Conservation (phyloP, 1,284 basidiomycete species). For the Ustilago vetiveriae region DNA sequence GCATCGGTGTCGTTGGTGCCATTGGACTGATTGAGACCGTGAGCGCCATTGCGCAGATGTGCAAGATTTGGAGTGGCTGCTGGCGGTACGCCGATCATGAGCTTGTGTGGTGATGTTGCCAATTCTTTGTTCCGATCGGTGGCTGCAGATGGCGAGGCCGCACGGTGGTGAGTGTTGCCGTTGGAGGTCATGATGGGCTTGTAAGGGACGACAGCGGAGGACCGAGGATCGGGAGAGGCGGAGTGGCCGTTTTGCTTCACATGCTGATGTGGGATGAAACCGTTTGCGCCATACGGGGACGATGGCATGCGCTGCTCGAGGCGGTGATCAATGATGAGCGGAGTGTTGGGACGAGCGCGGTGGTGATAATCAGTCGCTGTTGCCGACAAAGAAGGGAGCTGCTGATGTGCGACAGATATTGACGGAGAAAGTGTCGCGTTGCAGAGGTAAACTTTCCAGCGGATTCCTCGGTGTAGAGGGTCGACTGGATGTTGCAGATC, state of each 20-base stretch:
- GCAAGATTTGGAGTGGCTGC: slow-evolving; percentile 26
- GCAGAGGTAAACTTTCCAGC: no score
- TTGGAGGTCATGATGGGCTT: slow-evolving; percentile 24
- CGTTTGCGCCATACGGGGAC: slow-evolving; percentile 26
- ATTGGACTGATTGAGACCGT: slow-evolving; percentile 1
- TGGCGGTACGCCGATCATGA: slow-evolving; percentile 48
- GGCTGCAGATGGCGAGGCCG: slow-evolving; percentile 5
- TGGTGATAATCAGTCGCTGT: no score
- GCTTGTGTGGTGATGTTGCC: slow-evolving; percentile 33
- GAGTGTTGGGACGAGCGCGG: no score
- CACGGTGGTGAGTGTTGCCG: slow-evolving; percentile 14
- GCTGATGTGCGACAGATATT: no score
- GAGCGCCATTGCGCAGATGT: slow-evolving; percentile 1
- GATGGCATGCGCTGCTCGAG: slow-evolving; percentile 29
- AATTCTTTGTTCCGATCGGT: slow-evolving; percentile 13
- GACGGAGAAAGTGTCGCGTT: no score
- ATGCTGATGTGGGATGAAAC: slow-evolving; percentile 15
- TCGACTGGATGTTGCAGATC: no score
- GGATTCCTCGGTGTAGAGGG: no score
- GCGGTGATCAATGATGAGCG: neutral
- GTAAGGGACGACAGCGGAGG: neutral
- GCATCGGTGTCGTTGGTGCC: neutral
- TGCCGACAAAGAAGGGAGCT: neutral
- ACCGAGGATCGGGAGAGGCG: slow-evolving; percentile 2
- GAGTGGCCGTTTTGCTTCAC: slow-evolving; percentile 23